Base-by-base conservation (phyloP, 1,284 basidiomycete genomes). In the Trichosporon sp. region DNA sequence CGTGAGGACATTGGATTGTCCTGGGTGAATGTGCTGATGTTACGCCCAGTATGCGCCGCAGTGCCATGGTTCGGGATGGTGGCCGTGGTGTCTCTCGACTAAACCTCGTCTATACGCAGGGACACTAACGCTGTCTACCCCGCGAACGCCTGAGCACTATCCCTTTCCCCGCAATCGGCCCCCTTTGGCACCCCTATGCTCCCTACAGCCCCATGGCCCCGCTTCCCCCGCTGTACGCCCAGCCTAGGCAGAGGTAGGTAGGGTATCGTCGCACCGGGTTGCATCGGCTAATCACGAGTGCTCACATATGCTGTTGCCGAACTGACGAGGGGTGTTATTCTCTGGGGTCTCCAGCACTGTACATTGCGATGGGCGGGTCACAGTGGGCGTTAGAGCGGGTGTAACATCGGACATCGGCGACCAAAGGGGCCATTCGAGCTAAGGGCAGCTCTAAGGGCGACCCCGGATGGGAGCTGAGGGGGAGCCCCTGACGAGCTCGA, bases 111-210 rank as follows among this genome's bases (percentile, higher is more conserved):
- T 63, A 63, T 63, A 63, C 26, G 26, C 59, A 46, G 43, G 4
- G 46, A 19, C 46, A 35, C 56, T 35, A 61, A 35, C 59, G 31
- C 14, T 35, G 59, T 63, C 59, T 63, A 63, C 32, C 31, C 32
- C 59, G 59, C 19, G 32, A 40, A 10, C 26, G 38, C 59, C 11
- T 5, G 31, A 32, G 31, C 56, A 26, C 14, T 11, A 8, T 12
- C 46, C 51, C 51, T 54, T 63, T 63, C 59, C 59, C 59, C 59
- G 59, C 59, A 63, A 32, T 63, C 59, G 59, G 59, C 59, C 59
- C 59, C 59, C 11, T n/a, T 16, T 26, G 26, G 31, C 14, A 10
- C 26, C 31, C 26, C 26, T 26, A 26, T 26, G 26, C 26, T 26
- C 26, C 26, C 56, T 32, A 32, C 8, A 5, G 32, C 32, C 14